Evolutionary conservation across 2,329 filamentous ascomycete species (phyloP).

Genomic region (Aspergillus ochraceoroseus): DNA sequence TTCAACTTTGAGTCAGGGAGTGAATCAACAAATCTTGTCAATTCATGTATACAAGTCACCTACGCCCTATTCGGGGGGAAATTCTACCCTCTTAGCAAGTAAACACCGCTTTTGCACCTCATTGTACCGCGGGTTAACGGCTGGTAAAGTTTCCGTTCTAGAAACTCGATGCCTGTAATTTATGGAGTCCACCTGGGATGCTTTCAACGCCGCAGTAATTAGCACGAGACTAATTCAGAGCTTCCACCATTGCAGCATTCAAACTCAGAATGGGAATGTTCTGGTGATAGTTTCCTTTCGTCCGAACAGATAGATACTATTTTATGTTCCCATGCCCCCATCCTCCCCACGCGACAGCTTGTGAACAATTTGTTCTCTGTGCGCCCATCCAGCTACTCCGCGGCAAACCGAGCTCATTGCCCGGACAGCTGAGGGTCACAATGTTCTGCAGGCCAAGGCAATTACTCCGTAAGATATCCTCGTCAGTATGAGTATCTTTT

Average conservation of each 20-base stretch:
- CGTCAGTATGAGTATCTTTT: background rate
- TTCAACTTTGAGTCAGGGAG: too few relatives aligned
- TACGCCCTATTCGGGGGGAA: too few relatives aligned
- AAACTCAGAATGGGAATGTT: background rate
- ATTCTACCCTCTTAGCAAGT: too few relatives aligned
- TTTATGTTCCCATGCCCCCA: background rate
- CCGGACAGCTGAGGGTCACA: conserved; percentile 13
- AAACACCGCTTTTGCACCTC: too few relatives aligned
- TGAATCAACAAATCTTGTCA: too few relatives aligned
- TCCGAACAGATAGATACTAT: background rate
- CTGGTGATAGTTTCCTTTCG: background rate
- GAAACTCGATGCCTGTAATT: too few relatives aligned
- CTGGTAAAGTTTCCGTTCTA: background rate
- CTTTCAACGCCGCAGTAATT: conserved; percentile 10
- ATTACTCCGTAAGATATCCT: conserved; percentile 27
- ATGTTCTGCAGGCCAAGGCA: conserved; percentile 32
- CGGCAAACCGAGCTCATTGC: conserved; percentile 10
- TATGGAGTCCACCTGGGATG: conserved; percentile 2
- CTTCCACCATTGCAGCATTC: background rate
- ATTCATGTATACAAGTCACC: too few relatives aligned
- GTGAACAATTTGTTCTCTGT: too few relatives aligned
- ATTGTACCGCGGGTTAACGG: conserved; percentile 1
- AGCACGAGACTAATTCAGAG: conserved; percentile 2
- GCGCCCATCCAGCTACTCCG: conserved; percentile 4
- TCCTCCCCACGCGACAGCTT: background rate